Base-by-base conservation (phyloP, 148 eudicot species). In the Heliosperma pusillum region DNA sequence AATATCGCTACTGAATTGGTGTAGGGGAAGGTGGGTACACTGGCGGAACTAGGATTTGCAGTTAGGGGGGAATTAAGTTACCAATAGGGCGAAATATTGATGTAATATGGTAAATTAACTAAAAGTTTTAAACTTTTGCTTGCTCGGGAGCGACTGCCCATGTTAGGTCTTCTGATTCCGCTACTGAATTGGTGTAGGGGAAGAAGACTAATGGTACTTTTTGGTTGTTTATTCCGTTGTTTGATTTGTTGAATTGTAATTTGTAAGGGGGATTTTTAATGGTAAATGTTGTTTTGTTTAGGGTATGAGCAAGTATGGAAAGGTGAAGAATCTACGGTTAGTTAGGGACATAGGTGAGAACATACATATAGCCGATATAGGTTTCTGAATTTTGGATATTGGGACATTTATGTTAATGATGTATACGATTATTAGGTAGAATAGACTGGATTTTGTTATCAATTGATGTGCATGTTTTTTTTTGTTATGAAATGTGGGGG, bases 301-400 rank as follows among this genome's bases (percentile, higher is more conserved):
- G 96, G 96, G 82, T 69, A 90, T 95, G 97, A 87, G 86, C 74
- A 85, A 79, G 82, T 90, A 86, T 79, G 97, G 98, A 15, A 86
- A 78, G 76, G 92, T 95, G 79, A 90, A 90, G 85, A 87, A 87
- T 81, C 73, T 95, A 82, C 88, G 96, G 47, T 65, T 92, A 79
- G 98, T 92, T 71, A 90, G 96, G 71, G 89, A 95, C 70, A 95
- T 95, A 69, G 98, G 98, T 94, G 69, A 55, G 72, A 26, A 29
- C 27, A 19, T 19, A 2, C 22, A 19, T 36, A 5, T n/a, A n/a
- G n/a, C n/a, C n/a, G n/a, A n/a, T n/a, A n/a, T 59, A 9, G 2
- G 5, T 20, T 65, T 36, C 19, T n/a, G 2, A 47, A n/a, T 22
- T 5, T 4, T 7, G 40, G 20, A 22, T 20, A 20, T 59, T 10